A percentile compares a stretch with the other conserved stretches of the same genome.
Conservation (phyloP, 2,329 filamentous ascomycete genomes). For the Cordyceps cateniannulata region DNA sequence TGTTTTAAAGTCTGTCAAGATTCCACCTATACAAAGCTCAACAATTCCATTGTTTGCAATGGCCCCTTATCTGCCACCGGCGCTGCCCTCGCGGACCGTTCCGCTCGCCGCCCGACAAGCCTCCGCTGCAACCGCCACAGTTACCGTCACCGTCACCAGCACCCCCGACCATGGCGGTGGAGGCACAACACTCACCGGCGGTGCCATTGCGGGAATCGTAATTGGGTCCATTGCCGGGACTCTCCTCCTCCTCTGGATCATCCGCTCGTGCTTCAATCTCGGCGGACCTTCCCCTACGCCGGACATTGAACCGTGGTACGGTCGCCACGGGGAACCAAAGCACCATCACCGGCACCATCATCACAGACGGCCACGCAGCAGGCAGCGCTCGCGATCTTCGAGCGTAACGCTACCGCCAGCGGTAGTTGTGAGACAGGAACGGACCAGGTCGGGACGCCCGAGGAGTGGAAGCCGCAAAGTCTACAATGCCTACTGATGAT, state of each 20-base stretch:
- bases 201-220: conserved; percentile 46
- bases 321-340: conserved; percentile 20
- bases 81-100: background rate
- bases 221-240: conserved; percentile 41
- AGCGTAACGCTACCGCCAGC: conserved; percentile 21
- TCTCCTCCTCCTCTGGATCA: conserved; percentile 40
- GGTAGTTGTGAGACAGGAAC: conserved; percentile 15
- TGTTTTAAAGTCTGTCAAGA: no score
- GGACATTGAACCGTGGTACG: conserved; percentile 26
- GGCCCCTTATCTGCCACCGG: background rate
- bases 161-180: conserved; percentile 16
- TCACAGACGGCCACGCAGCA: conserved; percentile 18
- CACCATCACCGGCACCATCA: conserved; percentile 18
- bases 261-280: conserved; percentile 36
- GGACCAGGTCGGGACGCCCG: background rate
- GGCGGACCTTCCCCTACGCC: conserved; percentile 32
- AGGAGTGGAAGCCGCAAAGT: background rate
- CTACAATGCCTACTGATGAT: background rate
- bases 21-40: background rate
- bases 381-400: conserved; percentile 17
- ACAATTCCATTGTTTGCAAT: background rate
- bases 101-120: background rate
- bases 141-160: conserved; percentile 24
- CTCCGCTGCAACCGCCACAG: conserved; percentile 19
- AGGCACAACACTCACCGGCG: conserved; percentile 32